These are phyloP conservation scores for Gnomoniopsis sp. DNA, from an alignment of 2,329 filamentous ascomycete species.

Conservation along the genomic window DNA sequence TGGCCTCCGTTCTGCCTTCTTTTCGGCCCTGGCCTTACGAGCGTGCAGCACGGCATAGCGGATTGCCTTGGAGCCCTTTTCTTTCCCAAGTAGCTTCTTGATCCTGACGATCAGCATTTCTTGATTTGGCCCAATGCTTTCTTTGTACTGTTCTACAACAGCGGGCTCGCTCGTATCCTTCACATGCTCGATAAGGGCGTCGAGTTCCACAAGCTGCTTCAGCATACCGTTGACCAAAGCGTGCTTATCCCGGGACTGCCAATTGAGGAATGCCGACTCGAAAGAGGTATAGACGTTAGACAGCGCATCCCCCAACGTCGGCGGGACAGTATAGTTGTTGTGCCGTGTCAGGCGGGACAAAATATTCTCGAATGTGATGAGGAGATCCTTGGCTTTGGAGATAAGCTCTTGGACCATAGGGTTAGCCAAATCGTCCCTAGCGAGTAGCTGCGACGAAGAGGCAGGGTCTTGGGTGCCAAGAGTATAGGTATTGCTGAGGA, in stretches of 20 bases:
- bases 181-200: slow-evolving; percentile 79
- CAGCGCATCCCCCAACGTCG: slow-evolving; percentile 58
- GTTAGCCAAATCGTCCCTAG: slow-evolving; percentile 54
- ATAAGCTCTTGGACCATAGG: slow-evolving; percentile 69
- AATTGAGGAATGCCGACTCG: slow-evolving; percentile 75
- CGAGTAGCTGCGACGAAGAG: slow-evolving; percentile 39
- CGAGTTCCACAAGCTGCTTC: slow-evolving; percentile 80
- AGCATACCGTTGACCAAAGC: slow-evolving; percentile 80
- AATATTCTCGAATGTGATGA: slow-evolving; percentile 75
- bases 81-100: slow-evolving; percentile 70
- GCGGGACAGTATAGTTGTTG: slow-evolving; percentile 66
- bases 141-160: slow-evolving; percentile 71
- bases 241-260: slow-evolving; percentile 78
- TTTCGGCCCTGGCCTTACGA: slow-evolving; percentile 53
- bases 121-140: slow-evolving; percentile 79
- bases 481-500: slow-evolving; percentile 69
- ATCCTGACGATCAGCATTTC: slow-evolving; percentile 75
- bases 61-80: slow-evolving; percentile 70
- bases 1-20: slow-evolving; percentile 65
- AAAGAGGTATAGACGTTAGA: slow-evolving; percentile 71
- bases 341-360: slow-evolving; percentile 61
- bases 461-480: slow-evolving; percentile 55
- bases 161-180: slow-evolving; percentile 72
- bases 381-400: slow-evolving; percentile 70
- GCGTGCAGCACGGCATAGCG: slow-evolving; percentile 62